phyloP scores from a whole-genome alignment of 768 basidiomycete genomes.

The Tulasnella sp. region DNA sequence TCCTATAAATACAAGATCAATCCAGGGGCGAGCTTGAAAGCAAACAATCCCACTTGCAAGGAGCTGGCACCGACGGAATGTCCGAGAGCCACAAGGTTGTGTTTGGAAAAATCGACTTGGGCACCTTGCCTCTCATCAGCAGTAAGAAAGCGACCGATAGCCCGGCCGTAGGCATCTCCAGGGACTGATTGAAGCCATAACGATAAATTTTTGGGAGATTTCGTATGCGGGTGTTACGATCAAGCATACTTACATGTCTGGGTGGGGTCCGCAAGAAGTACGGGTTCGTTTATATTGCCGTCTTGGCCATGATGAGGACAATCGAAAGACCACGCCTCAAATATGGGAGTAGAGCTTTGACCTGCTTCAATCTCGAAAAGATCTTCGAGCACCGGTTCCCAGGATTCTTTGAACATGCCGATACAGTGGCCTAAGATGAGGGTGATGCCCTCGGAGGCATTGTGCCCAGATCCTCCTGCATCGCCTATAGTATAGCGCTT shows the following conservation, averaged over 20 bases:
- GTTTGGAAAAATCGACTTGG: neutral
- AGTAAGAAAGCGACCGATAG: conserved; percentile 3
- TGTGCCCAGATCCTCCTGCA: neutral
- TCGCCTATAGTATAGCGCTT: neutral
- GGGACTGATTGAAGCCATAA: neutral
- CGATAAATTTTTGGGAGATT: neutral
- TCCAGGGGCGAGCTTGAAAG: neutral
- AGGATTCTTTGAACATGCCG: conserved; percentile 9
- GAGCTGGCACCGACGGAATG: conserved; percentile 8
- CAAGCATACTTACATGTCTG: neutral
- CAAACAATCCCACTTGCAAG: neutral
- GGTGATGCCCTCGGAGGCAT: neutral
- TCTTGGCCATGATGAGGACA: conserved; percentile 6
- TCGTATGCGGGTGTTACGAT: neutral
- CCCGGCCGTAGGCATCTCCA: conserved; percentile 10
- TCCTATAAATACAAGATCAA: too few relatives aligned
- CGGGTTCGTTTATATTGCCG: conserved; percentile 1
- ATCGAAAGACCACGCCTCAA: conserved; percentile 10
- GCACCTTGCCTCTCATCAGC: neutral
- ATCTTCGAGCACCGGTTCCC: conserved; percentile 3
- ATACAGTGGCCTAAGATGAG: neutral
- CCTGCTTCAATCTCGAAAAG: neutral
- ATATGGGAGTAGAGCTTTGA: neutral
- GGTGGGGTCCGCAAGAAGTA: neutral
- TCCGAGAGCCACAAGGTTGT: neutral